These are phyloP conservation scores for Eimeria maxima DNA, from an alignment of 169 alveolate genomes.

Conservation along the genomic window DNA sequence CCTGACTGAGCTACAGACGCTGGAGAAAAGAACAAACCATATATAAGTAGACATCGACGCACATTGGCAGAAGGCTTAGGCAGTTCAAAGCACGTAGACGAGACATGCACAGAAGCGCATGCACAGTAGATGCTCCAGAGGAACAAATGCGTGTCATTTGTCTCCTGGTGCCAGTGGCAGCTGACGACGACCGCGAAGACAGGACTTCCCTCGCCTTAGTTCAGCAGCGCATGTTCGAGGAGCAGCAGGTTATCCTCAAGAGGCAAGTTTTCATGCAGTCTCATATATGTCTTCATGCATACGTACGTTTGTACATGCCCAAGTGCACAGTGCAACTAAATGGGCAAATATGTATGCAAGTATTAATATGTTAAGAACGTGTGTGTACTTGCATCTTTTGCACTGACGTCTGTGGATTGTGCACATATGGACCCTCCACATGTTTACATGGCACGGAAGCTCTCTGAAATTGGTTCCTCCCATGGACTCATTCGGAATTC, in stretches of 20 bases:
- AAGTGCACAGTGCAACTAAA: neutral
- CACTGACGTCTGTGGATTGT: no score
- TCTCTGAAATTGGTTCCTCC: no score
- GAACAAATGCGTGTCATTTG: neutral
- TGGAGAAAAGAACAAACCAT: neutral
- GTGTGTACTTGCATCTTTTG: neutral
- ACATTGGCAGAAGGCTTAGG: neutral
- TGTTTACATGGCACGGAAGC: no score
- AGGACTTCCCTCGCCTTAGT: neutral
- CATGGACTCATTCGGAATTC: no score
- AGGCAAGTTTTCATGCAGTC: neutral
- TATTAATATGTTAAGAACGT: neutral
- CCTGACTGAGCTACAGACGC: neutral
- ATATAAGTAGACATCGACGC: neutral
- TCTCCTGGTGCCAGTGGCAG: neutral
- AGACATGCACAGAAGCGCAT: neutral
- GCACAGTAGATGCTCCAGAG: neutral
- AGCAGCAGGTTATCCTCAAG: slow-evolving; percentile 13
- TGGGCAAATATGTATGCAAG: neutral
- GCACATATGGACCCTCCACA: no score
- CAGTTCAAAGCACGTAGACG: neutral
- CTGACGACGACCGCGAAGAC: neutral
- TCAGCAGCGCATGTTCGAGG: slow-evolving; percentile 39
- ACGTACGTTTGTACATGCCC: no score
- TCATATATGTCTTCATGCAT: no score